A percentile compares a stretch with the other conserved stretches of the same genome.
phyloP scores from a whole-genome alignment of 257 asterid genomes.

The Haberlea rhodopensis region DNA sequence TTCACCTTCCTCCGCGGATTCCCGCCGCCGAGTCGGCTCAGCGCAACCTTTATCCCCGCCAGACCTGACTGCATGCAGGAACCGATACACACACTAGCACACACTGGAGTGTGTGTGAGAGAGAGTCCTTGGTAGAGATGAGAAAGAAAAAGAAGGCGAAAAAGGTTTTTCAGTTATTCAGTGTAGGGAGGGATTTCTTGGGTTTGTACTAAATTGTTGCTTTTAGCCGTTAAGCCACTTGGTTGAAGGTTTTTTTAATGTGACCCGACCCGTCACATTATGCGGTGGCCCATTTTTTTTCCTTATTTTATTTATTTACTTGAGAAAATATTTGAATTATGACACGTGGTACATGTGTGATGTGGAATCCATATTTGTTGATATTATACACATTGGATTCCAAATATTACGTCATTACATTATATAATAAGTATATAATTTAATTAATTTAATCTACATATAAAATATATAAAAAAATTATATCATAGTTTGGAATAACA shows the following conservation, averaged over 20 bases:
- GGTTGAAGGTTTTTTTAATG: constrained; percentile 22
- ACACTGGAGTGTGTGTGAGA: background rate
- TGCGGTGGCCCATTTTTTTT: background rate
- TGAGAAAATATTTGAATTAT: no score
- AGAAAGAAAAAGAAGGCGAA: background rate
- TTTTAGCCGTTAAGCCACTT: constrained; percentile 46
- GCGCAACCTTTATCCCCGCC: constrained; percentile 61
- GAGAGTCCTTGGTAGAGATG: no score
- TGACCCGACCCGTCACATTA: background rate
- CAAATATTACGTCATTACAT: no score
- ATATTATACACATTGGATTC: no score
- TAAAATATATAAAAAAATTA: no score
- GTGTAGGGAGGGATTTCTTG: background rate
- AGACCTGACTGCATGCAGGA: constrained; percentile 31
- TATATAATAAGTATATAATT: no score
- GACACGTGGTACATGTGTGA: background rate
- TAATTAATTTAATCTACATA: no score
- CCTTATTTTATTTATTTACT: background rate
- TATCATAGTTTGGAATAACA: no score
- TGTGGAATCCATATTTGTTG: no score
- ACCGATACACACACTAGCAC: constrained; percentile 25
- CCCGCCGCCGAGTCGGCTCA: constrained; percentile 58
- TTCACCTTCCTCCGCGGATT: constrained; percentile 53
- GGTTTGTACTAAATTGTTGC: constrained; percentile 1
- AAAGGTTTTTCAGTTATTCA: background rate